Evolutionary conservation across 768 basidiomycete genomes (phyloP).

Genomic region (Boletus reticuloceps): DNA sequence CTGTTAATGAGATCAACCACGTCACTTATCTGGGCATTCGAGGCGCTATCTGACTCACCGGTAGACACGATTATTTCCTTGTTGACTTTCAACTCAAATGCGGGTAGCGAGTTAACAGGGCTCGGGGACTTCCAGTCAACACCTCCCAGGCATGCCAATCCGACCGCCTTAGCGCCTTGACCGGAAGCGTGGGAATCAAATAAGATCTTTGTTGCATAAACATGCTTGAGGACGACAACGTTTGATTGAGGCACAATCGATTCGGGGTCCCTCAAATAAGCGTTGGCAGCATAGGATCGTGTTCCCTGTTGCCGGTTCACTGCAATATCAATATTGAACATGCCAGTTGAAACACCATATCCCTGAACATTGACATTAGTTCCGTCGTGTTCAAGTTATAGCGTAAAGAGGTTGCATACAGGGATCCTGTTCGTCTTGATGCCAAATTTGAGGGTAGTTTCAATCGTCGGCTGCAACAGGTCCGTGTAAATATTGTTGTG

Average conservation of each 20-base stretch:
- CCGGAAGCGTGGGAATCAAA: background rate
- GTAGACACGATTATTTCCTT: constrained; percentile 7
- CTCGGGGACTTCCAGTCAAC: constrained; percentile 3
- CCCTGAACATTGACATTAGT: constrained; percentile 6
- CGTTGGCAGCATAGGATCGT: constrained; percentile 18
- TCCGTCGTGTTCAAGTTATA: background rate
- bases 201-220: constrained; percentile 11
- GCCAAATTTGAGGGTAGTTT: constrained; percentile 4
- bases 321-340: constrained; percentile 19
- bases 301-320: constrained; percentile 13
- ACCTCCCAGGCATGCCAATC: constrained; percentile 10
- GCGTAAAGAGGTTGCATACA: constrained; percentile 1
- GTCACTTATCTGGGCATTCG: background rate
- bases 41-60: background rate
- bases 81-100: background rate
- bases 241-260: constrained; percentile 10
- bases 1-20: background rate
- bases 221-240: constrained; percentile 3
- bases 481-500: constrained; percentile 16
- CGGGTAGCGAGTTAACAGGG: background rate
- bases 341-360: constrained; percentile 13
- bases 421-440: constrained; percentile 15
- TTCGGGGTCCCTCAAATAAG: constrained; percentile 11
- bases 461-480: constrained; percentile 9
- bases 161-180: background rate